Conservation (phyloP, 2,329 filamentous ascomycete genomes). For the Diplodia sapinea region DNA sequence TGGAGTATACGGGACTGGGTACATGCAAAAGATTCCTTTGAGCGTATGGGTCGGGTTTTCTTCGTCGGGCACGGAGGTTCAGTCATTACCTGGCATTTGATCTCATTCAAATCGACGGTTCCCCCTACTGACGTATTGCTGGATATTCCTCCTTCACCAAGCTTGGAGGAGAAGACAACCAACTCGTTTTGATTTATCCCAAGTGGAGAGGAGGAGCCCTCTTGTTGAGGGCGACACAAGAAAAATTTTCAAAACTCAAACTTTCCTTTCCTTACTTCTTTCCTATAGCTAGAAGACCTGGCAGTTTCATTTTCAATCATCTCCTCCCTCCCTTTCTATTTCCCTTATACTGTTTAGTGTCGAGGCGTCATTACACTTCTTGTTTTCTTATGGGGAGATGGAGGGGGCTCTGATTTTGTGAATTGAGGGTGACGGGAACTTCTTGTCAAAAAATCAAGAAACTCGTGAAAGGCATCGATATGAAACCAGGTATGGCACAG, state of each 20-base stretch:
- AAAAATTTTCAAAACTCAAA: not conserved
- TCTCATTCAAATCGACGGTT: not conserved
- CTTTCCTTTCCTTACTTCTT: not conserved
- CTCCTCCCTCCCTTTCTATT: constrained; percentile 1
- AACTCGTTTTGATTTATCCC: too few relatives aligned
- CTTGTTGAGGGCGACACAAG: not conserved
- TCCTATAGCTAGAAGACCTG: not conserved
- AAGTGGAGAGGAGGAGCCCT: too few relatives aligned
- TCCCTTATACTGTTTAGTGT: not conserved
- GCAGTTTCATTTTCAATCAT: not conserved
- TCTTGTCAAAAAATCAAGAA: not conserved
- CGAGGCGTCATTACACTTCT: not conserved
- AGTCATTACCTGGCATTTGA: not conserved
- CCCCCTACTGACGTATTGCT: not conserved
- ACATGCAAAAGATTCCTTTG: not conserved
- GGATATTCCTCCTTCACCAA: not conserved
- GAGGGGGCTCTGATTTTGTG: not conserved
- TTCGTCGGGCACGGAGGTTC: not conserved
- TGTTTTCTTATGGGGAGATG: not conserved
- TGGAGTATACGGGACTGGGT: not conserved
- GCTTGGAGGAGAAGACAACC: not conserved
- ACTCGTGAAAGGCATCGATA: not conserved
- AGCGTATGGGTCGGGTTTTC: not conserved
- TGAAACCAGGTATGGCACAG: not conserved
- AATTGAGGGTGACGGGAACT: not conserved